Base-by-base conservation (phyloP, 129 eudicot species). In the Flaveria bidentis region DNA sequence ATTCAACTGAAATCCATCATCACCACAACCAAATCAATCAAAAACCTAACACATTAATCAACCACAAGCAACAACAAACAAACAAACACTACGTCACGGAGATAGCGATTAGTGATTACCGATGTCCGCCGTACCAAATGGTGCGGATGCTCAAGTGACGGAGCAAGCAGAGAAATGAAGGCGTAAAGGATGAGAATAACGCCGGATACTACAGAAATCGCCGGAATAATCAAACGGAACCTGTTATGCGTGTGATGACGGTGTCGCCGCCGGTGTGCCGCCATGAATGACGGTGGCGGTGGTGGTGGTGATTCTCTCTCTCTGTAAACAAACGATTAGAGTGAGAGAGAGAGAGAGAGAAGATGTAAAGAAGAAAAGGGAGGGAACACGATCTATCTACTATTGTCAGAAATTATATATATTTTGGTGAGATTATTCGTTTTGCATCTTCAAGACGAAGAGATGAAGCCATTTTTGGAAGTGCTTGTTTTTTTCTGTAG, bases 121-220 rank as follows among this genome's bases (percentile, higher is more conserved):
- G 68, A 41, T 2, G 78, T 20, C 53, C 67, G 67, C 17, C 69
- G 83, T 39, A 67, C 75, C 25, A 33, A 50, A 62, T 33, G 85
- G 60, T 61, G 89, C 71, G 49, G 82, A 72, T 71, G 91, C 65
- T 83, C 71, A 4, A 92, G 97, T 0, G 95, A 84, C n/a, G 96
- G 98, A 9, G 88, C 95, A 58, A 90, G 87, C 61, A 90, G 69
- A 56, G 90, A 90, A 33, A 90, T 74, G 53, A 88, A 55, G 17
- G 76, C 80, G 65, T 90, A 87, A 2, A 87, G 79, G 74, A 93
- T 23, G 69, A 93, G 86, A 28, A 90, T 74, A 13, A 69, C 82
- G 45, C 75, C 93, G 77, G 86, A 87, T 14, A 87, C 58, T 39
- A 68, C 71, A 56, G 85, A 79, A 73, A 90, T 81, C 13, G 76